Conservation (phyloP, 768 basidiomycete genomes). For the Psilocybe cubensis region DNA sequence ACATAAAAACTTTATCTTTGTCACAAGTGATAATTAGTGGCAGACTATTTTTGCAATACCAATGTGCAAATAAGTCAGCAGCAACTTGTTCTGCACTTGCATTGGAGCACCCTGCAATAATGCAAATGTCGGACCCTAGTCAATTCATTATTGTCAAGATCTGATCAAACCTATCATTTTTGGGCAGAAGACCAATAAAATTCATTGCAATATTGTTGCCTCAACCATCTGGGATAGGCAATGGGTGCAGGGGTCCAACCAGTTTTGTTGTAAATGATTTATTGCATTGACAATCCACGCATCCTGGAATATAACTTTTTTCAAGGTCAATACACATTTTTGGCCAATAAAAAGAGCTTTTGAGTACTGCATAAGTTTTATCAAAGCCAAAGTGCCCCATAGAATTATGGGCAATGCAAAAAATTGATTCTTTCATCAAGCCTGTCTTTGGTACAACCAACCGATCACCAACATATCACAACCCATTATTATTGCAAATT, state of each 20-base stretch:
- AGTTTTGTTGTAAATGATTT: slow-evolving; percentile 29
- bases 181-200: slow-evolving; percentile 38
- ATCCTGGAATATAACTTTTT: slow-evolving; percentile 32
- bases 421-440: slow-evolving; percentile 24
- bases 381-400: slow-evolving; percentile 37
- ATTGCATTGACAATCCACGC: slow-evolving; percentile 36
- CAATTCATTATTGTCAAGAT: slow-evolving; percentile 22
- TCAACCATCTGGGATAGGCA: slow-evolving; percentile 25
- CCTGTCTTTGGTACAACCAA: slow-evolving; percentile 23
- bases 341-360: slow-evolving; percentile 32
- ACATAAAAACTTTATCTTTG: slow-evolving; percentile 35
- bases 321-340: slow-evolving; percentile 36
- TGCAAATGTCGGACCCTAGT: slow-evolving; percentile 7
- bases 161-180: slow-evolving; percentile 30
- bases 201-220: slow-evolving; percentile 31
- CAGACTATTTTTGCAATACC: slow-evolving; percentile 35
- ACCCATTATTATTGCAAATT: slow-evolving; percentile 9
- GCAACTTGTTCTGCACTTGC: slow-evolving; percentile 27
- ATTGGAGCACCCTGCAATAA: slow-evolving; percentile 10
- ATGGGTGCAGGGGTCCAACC: slow-evolving; percentile 32
- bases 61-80: slow-evolving; percentile 26
- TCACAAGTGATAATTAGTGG: slow-evolving; percentile 33
- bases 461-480: slow-evolving; percentile 25
- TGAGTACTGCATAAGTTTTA: slow-evolving; percentile 29
- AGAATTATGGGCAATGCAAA: slow-evolving; percentile 30